Evolutionary conservation across 2,329 filamentous ascomycete genomes (phyloP), one percentile per base, ranked within the genome.

Genomic region (Alternaria tenuissima): DNA sequence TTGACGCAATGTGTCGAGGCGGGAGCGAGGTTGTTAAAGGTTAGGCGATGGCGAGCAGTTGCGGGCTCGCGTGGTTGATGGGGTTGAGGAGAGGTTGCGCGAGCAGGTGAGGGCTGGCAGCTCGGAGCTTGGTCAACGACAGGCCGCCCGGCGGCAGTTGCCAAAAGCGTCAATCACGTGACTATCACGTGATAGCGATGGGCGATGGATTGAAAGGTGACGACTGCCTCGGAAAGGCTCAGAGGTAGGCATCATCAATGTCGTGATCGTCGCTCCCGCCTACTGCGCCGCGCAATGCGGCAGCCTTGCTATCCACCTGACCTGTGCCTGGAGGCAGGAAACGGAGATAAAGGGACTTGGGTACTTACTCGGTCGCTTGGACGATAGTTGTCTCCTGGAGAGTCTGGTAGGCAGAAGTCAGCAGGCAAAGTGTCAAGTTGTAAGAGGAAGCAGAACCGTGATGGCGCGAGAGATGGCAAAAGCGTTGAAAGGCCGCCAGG

Each of bases 1-100:
- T 38, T 49, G 48, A 54, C 46, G 57, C 46, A 64, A 56, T 60
- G 47, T 18, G 61, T 57, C 58, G 62, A 49, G 54, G 58, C 47
- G 56, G 58, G 49, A 54, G 54, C 39, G 47, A 61, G 36, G 54
- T 36, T 52, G 42, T 36, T 52, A 55, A 57, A 49, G 57, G 42
- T 57, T 64, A 57, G 58, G 61, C 44, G 59, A 59, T 65, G 57
- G 58, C 52, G 57, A 63, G 61, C 52, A 59, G 55, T 34, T 59
- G 64, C 57, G 44, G 62, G 39, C 62, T 66, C 56, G 67, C 67
- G 63, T 62, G 66, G 63, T 62, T 68, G 72, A 74, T 72, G 69
- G 59, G 65, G 68, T 61, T 63, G 67, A 59, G 47, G 60, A 43
- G 67, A 65, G 63, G 68, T 62, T 61, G 63, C 60, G 68, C 62